Evolutionary conservation across 2,329 filamentous ascomycete species (phyloP).

Genomic region (Xylariales sp.): DNA sequence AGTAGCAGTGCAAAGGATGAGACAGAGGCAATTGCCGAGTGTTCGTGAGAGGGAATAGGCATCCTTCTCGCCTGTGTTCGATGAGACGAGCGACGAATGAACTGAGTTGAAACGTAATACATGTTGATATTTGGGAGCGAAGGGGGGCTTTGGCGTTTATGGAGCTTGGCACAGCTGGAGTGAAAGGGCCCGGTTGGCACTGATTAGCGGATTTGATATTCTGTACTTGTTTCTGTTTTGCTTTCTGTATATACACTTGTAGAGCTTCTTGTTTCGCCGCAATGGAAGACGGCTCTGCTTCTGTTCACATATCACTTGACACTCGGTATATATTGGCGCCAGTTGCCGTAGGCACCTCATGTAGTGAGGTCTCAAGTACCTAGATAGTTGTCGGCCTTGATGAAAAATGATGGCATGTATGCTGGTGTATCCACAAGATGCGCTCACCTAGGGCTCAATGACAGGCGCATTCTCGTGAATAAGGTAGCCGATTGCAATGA

Average conservation of each 20-base stretch:
- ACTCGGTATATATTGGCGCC: neutral
- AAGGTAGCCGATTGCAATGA: neutral
- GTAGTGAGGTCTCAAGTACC: neutral
- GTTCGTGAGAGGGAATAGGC: slow-evolving; percentile 37
- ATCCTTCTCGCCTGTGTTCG: neutral
- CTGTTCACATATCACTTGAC: neutral
- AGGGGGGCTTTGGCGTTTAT: slow-evolving; percentile 32
- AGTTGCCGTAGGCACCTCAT: neutral
- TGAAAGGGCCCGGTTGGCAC: neutral
- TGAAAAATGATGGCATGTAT: no score
- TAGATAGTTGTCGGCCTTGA: no score
- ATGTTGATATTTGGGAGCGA: slow-evolving; percentile 28
- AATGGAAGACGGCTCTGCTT: slow-evolving; percentile 31
- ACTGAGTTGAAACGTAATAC: slow-evolving; percentile 20
- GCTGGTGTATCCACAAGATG: neutral
- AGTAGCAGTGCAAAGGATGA: slow-evolving; percentile 74
- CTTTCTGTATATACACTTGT: slow-evolving; percentile 39
- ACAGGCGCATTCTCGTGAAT: neutral
- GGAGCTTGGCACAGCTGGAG: slow-evolving; percentile 3
- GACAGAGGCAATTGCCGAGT: slow-evolving; percentile 49
- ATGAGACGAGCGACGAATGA: neutral
- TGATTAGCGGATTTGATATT: slow-evolving; percentile 15
- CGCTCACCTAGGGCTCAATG: neutral
- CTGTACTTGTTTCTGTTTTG: slow-evolving; percentile 24
- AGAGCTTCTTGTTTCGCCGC: slow-evolving; percentile 27